phyloP scores from a whole-genome alignment of 2,329 filamentous ascomycete genomes.

The Talaromyces sp. region DNA sequence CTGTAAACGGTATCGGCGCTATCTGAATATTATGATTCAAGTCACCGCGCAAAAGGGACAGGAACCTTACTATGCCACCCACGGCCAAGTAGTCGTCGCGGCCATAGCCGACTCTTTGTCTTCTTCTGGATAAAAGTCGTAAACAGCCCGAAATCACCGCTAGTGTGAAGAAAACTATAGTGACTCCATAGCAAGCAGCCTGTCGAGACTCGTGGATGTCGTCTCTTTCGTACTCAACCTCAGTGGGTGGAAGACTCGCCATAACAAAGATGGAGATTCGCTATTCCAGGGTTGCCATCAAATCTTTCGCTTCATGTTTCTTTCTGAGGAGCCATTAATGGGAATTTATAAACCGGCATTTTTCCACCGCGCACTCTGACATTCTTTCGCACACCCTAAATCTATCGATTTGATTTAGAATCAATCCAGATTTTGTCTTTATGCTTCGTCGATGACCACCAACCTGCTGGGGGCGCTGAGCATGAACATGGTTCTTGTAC shows the following conservation, averaged over 20 bases:
- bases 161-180: background rate
- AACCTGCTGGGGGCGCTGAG: background rate
- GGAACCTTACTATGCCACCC: background rate
- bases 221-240: background rate
- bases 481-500: background rate
- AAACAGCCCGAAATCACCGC: background rate
- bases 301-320: too few relatives aligned
- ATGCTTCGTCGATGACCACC: background rate
- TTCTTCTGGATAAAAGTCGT: background rate
- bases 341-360: background rate
- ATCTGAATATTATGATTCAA: too few relatives aligned
- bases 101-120: slow-evolving; percentile 24
- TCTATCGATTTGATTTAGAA: too few relatives aligned
- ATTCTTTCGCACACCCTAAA: too few relatives aligned
- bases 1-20: too few relatives aligned
- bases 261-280: background rate
- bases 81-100: background rate
- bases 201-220: background rate
- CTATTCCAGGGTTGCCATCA: background rate
- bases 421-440: background rate
- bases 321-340: too few relatives aligned
- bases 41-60: too few relatives aligned
- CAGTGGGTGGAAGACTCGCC: background rate
- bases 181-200: background rate
- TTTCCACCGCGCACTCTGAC: too few relatives aligned